Evolutionary conservation across 139 green algal species (phyloP).

Genomic region (Nannochloris sp.): DNA sequence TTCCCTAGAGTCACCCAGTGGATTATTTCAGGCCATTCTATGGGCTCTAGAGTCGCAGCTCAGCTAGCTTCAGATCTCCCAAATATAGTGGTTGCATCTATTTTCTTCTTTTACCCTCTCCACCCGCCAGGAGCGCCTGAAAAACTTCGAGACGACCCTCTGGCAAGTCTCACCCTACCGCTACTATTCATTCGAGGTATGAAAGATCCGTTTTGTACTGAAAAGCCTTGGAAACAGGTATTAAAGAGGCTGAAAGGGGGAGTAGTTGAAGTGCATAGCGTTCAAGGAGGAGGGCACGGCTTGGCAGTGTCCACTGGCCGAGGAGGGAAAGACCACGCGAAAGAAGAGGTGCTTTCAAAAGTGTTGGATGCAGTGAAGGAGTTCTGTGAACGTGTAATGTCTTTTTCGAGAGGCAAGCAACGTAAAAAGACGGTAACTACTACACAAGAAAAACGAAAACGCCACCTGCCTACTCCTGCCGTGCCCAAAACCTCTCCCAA

Average conservation of each 20-base stretch:
- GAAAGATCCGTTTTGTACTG: constrained; percentile 30
- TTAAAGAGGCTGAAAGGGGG: constrained; percentile 9
- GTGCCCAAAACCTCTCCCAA: no score
- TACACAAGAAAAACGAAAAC: no score
- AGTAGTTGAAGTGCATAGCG: no score
- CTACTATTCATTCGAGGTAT: constrained; percentile 43
- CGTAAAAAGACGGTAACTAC: no score
- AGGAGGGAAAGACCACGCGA: no score
- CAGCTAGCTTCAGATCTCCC: not conserved
- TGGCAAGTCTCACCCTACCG: constrained; percentile 24
- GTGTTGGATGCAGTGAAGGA: no score
- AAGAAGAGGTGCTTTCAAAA: no score
- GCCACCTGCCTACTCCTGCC: no score
- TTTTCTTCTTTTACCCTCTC: constrained; percentile 49
- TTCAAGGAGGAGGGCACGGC: no score
- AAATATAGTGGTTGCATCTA: not conserved
- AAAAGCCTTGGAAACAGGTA: constrained; percentile 13
- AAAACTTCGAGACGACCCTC: constrained; percentile 30
- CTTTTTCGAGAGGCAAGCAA: no score
- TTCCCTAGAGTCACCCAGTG: not conserved
- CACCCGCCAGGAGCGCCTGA: constrained; percentile 35
- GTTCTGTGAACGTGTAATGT: no score
- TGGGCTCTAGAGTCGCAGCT: constrained; percentile 12
- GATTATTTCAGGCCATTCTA: constrained; percentile 3
- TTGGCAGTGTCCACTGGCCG: no score